Evolutionary conservation across 176 grass and related monocot genomes (phyloP), one percentile per base, ranked within the genome.

Genomic region (Alloteropsis semialata): DNA sequence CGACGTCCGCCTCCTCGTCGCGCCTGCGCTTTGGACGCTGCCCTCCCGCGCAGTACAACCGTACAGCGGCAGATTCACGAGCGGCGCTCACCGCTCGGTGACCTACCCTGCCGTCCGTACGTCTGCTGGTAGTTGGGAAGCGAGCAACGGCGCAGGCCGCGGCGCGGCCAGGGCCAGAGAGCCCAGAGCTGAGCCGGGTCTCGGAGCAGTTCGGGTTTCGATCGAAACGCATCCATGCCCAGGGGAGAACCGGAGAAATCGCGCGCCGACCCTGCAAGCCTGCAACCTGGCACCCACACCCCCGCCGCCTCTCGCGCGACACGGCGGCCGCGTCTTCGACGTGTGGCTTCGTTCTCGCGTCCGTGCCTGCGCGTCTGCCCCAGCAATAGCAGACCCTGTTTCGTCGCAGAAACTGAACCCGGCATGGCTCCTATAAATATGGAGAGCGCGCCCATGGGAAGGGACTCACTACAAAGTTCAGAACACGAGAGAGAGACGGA

Each of bases 1-100:
- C 81, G 17, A 83, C 70, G n/a, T 57, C n/a, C 8, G 36, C 51
- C 66, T n/a, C 66, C 8, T 60, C 55, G 55, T 58, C n/a, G 55
- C 55, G 55, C n/a, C n/a, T 25, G 55, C 55, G 55, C 55, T 71
- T 21, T 53, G 37, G 25, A 33, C 50, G 65, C 56, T 19, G 14
- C 34, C 18, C 43, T 51, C 60, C 6, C 45, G 46, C 3, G 24
- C 10, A 3, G 22, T 56, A 10, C 22, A 24, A 2, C 54, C 19
- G 19, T 51, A 54, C 19, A 54, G 18, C 51, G 51, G 51, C 16
- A 5, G 46, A 60, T 60, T 60, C 57, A 28, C 50, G 50, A 17
- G 41, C 51, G 36, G 82, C 54, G 72, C 72, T 67, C 61, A 36
- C 38, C 36, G 72, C 49, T 51, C 49, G 17, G 17, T 17, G 42